Evolutionary conservation across 1,139 yeast species (phyloP), one percentile per base, ranked within the genome.

Genomic region (Nakaseomyces glabratus): DNA sequence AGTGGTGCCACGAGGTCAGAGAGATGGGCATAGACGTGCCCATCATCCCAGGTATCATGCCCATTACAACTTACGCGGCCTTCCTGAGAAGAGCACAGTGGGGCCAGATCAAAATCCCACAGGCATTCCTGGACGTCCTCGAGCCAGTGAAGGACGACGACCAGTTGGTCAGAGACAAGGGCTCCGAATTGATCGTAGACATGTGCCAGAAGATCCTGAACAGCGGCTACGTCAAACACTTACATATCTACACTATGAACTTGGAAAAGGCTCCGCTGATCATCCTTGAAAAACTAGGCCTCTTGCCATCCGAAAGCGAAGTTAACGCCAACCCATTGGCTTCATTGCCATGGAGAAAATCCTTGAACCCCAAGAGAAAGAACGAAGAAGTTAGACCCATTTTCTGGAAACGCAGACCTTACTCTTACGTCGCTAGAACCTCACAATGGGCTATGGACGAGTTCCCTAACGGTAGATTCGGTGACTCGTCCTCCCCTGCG

Each of bases 41-140:
- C 25, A 82, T 90, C 47, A 81, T 90, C 42, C 98, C 98, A 1
- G 98, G 98, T 17, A 86, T 90, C 59, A 90, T 90, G 98, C 98
- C 98, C 15, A 88, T 90, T 43, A 79, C 95, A 13, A 85, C 96
- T 7, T 88, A 88, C 61, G 84, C 93, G 23, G 77, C 95, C 3
- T 90, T 90, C 55, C 61, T 85, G 45, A 78, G 98, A 62, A 75
- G 98, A 54, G 95, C 96, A 11, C 78, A 76, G 40, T 90, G 97
- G 98, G 85, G 95, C 37, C 80, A 81, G 52, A 77, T 90, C 47
- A 61, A 70, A 26, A 71, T 90, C 44, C 98, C 98, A 4, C 69
- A 70, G 45, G 71, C 73, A 39, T 86, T 88, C 57, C 61, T 77
- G 47, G 78, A 73, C 19, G 71, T 64, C 24, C 68, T 90, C 49